These are phyloP conservation scores for Aspergillus sclerotioniger DNA, from an alignment of 495 filamentous ascomycete species.

Conservation along the genomic window DNA sequence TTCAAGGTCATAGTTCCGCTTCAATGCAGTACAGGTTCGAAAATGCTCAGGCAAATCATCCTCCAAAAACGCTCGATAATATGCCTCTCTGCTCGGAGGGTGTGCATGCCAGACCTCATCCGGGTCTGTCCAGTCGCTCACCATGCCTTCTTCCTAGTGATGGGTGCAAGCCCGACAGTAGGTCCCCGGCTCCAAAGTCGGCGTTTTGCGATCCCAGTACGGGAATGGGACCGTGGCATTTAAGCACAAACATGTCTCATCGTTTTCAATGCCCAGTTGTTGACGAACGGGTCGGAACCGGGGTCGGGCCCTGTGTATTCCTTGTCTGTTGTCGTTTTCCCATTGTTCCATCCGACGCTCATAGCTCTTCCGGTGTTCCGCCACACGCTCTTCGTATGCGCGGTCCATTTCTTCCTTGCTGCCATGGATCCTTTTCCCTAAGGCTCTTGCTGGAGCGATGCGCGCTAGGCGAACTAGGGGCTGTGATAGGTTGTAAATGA, in stretches of 20 bases:
- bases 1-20: neutral
- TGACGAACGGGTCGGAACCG: neutral
- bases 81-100: slow-evolving; percentile 1
- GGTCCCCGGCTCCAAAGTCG: slow-evolving; percentile 7
- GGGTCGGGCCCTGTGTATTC: neutral
- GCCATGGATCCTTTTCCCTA: slow-evolving; percentile 9
- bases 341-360: neutral
- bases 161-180: slow-evolving; percentile 18
- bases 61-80: slow-evolving; percentile 14
- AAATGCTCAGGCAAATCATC: slow-evolving; percentile 16
- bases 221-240: slow-evolving; percentile 11
- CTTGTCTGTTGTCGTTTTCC: neutral
- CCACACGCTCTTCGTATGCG: neutral
- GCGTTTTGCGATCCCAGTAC: slow-evolving; percentile 14
- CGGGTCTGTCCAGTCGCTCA: neutral
- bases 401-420: neutral
- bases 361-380: neutral
- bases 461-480: neutral
- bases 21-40: neutral
- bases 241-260: neutral
- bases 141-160: slow-evolving; percentile 8
- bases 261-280: neutral
- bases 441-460: slow-evolving; percentile 3
- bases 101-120: neutral
- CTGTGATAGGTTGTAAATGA: neutral